Evolutionary conservation across 2,329 filamentous ascomycete genomes (phyloP).

Genomic region (Colletotrichum lindemuthianum): DNA sequence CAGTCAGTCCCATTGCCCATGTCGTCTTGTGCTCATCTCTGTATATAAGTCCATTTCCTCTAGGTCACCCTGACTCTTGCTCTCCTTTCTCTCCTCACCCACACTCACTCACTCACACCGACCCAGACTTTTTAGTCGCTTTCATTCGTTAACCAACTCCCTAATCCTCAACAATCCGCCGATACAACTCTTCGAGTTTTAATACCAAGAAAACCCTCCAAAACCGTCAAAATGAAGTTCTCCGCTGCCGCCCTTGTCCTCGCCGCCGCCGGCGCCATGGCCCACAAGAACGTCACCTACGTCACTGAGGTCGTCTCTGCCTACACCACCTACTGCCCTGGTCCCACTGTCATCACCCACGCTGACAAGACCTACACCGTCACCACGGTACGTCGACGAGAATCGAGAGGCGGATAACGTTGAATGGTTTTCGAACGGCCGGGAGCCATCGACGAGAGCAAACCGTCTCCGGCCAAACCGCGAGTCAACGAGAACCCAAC

Average conservation of each 20-base stretch:
- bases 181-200: conserved; percentile 44
- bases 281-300: conserved; percentile 60
- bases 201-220: conserved; percentile 46
- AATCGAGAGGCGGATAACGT: not conserved
- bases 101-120: conserved; percentile 55
- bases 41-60: conserved; percentile 62
- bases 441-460: conserved; percentile 13
- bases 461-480: not conserved
- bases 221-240: conserved; percentile 74
- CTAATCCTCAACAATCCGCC: conserved; percentile 45
- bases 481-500: not conserved
- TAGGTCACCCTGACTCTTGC: conserved; percentile 46
- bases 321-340: conserved; percentile 79
- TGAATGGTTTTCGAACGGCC: not conserved
- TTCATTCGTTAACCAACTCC: conserved; percentile 62
- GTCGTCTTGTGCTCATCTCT: conserved; percentile 37
- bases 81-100: conserved; percentile 56
- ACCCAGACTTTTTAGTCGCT: conserved; percentile 67
- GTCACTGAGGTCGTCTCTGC: conserved; percentile 73
- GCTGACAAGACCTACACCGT: conserved; percentile 75
- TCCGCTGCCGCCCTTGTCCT: conserved; percentile 62
- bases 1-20: conserved; percentile 22
- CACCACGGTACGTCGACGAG: conserved; percentile 48
- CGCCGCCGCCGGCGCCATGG: conserved; percentile 59
- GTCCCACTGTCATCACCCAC: conserved; percentile 71